Conservation (phyloP, 1,284 basidiomycete species). For the Neolentinus lepideus region DNA sequence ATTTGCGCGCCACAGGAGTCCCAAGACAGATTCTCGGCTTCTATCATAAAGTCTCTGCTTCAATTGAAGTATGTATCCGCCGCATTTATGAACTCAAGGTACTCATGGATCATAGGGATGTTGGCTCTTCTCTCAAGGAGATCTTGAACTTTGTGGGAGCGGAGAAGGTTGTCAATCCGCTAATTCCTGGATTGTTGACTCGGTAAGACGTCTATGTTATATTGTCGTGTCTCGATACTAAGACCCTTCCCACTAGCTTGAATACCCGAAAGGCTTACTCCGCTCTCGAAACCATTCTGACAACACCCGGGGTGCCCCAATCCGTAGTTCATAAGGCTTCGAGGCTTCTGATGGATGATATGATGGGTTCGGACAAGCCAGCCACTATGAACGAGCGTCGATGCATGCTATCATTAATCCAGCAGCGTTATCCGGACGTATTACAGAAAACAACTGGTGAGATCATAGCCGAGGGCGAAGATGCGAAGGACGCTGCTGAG, state of each 20-base stretch:
- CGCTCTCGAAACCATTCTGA: constrained; percentile 38
- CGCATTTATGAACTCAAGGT: neutral
- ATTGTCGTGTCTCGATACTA: constrained; percentile 1
- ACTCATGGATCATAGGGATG: constrained; percentile 27
- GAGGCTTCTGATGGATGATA: constrained; percentile 25
- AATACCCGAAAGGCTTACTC: constrained; percentile 29
- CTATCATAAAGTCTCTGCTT: constrained; percentile 33
- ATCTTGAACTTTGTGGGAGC: constrained; percentile 41
- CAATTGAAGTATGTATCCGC: constrained; percentile 33
- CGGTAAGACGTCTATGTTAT: neutral
- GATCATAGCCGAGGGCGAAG: constrained; percentile 29
- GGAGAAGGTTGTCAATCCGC: constrained; percentile 52
- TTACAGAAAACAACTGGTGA: constrained; percentile 35
- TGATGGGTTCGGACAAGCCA: constrained; percentile 15
- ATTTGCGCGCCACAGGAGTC: constrained; percentile 52
- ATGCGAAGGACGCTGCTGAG: constrained; percentile 34
- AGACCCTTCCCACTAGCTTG: constrained; percentile 28
- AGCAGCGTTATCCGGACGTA: constrained; percentile 45
- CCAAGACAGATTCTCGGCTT: constrained; percentile 35
- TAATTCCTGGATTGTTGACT: constrained; percentile 34
- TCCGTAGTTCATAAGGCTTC: constrained; percentile 29
- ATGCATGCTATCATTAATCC: constrained; percentile 31
- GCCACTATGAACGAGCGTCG: constrained; percentile 7
- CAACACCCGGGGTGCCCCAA: constrained; percentile 28
- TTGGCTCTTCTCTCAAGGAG: constrained; percentile 38